These are phyloP conservation scores for Eimeria sp. DNA, from an alignment of 169 alveolate species.

Conservation along the genomic window DNA sequence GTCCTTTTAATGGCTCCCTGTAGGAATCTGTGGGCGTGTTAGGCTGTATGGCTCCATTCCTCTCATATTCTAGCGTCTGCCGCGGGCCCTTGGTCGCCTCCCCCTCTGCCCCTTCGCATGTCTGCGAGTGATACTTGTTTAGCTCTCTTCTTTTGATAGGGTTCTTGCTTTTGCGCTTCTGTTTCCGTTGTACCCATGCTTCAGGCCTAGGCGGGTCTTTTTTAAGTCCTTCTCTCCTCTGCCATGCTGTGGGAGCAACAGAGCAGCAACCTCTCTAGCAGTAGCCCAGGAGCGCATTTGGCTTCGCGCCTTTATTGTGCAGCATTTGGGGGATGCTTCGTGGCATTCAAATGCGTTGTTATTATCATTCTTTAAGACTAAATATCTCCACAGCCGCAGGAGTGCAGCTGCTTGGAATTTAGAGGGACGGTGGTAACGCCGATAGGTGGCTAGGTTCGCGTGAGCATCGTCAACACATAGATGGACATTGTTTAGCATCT, in stretches of 20 bases:
- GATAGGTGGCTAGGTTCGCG: not conserved
- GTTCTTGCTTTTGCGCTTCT: conserved; percentile 61
- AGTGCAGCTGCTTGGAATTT: conserved; percentile 20
- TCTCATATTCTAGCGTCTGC: conserved; percentile 41
- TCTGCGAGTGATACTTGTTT: conserved; percentile 58
- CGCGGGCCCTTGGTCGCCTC: conserved; percentile 69
- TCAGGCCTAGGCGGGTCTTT: conserved; percentile 16
- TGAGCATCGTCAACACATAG: not conserved
- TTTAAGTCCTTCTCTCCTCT: conserved; percentile 9
- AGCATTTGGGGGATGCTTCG: conserved; percentile 35
- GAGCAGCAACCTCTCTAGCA: conserved; percentile 57
- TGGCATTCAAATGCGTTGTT: conserved; percentile 33
- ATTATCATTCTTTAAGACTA: not conserved
- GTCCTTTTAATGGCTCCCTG: not conserved
- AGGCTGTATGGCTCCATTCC: conserved; percentile 24
- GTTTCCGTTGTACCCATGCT: conserved; percentile 20
- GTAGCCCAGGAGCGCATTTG: conserved; percentile 33
- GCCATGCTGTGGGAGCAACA: conserved; percentile 42
- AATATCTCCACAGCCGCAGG: conserved; percentile 4
- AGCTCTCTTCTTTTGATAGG: conserved; percentile 12
- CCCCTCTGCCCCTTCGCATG: conserved; percentile 81
- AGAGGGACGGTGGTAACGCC: not conserved
- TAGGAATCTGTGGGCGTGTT: conserved; percentile 38
- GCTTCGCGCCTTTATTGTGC: conserved; percentile 37
- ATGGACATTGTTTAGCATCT: not conserved